Evolutionary conservation across 1,284 basidiomycete genomes (phyloP), one percentile per base, ranked within the genome.

Genomic region (Coriolopsis trogii): DNA sequence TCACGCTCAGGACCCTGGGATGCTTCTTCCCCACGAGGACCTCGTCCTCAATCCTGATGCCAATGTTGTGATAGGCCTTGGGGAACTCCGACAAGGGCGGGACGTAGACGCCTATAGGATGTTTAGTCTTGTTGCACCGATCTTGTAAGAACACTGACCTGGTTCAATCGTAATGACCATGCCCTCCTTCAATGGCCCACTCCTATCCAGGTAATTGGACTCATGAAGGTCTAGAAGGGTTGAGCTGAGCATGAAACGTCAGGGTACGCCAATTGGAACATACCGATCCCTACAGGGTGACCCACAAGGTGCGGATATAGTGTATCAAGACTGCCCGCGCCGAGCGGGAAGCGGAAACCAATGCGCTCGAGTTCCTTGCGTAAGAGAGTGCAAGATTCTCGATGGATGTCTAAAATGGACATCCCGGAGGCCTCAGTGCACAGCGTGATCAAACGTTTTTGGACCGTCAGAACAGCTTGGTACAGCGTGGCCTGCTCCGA

Each of bases 11-110:
- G 0, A 97, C 79, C 4, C 80, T 69, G 0, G 89, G 82, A 51
- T 89, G 75, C 21, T 85, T 73, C 58, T 83, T 76, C 2, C 85
- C 82, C 8, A 97, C 79, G 1, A 95, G 76, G 0, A 97, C 86
- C 62, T 95, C 93, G 62, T 97, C 95, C 85, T 97, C 94, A 64
- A 97, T 93, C 40, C 95, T 82, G 55, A 97, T 86, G 4, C 91
- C 93, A 23, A 95, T 81, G 56, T 93, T 89, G 61, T 95, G 93
- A 71, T 93, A 98, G 49, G 83, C 81, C 58, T 81, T 87, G 0
- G 95, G 95, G 70, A 91, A 97, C 37, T 80, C 73, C 1, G 84
- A 64, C 18, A 82, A 78, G 1, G 85, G 82, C 3, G 95, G 95
- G 18, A 98, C 91, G 64, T 95, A 97, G 31, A 93, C 78, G 1